Percentiles rank a stretch among this genome's conserved stretches.
phyloP scores from a whole-genome alignment of 768 basidiomycete species.

The Termitomyces sp. region DNA sequence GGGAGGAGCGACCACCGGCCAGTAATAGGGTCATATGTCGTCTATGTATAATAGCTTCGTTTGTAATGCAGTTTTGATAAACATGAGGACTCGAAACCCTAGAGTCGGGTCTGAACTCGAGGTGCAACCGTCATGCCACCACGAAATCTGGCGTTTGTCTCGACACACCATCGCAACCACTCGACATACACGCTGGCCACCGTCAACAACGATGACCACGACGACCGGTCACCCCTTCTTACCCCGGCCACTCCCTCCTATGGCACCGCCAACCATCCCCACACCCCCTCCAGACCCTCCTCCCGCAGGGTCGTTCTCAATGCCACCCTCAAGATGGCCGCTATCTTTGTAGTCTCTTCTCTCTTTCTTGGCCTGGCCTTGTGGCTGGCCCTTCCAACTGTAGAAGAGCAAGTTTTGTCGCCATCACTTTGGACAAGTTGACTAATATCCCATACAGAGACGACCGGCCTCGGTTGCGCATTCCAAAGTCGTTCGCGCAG shows the following conservation, averaged over 20 bases:
- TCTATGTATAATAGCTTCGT: constrained; percentile 32
- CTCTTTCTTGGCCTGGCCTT: constrained; percentile 68
- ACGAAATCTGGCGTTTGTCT: constrained; percentile 14
- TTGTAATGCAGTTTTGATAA: background rate
- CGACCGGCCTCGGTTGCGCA: constrained; percentile 69
- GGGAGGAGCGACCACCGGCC: constrained; percentile 83
- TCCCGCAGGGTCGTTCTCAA: constrained; percentile 61
- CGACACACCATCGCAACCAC: constrained; percentile 17
- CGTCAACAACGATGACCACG: constrained; percentile 31
- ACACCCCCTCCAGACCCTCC: constrained; percentile 33
- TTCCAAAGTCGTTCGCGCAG: constrained; percentile 86
- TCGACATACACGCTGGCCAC: constrained; percentile 63
- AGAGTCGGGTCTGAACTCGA: constrained; percentile 10
- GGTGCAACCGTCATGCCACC: constrained; percentile 16
- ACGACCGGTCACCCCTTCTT: constrained; percentile 36
- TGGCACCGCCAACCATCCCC: constrained; percentile 41
- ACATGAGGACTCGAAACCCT: constrained; percentile 9
- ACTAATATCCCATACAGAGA: constrained; percentile 36
- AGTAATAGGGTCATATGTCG: constrained; percentile 72
- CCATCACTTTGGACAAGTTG: background rate
- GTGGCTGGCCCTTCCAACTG: constrained; percentile 74
- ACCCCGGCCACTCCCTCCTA: constrained; percentile 42
- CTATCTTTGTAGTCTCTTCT: constrained; percentile 68
- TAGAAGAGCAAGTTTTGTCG: constrained; percentile 59
- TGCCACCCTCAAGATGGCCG: constrained; percentile 80